Conservation (phyloP, 2,329 filamentous ascomycete species). For the Fusarium protoensiforme region DNA sequence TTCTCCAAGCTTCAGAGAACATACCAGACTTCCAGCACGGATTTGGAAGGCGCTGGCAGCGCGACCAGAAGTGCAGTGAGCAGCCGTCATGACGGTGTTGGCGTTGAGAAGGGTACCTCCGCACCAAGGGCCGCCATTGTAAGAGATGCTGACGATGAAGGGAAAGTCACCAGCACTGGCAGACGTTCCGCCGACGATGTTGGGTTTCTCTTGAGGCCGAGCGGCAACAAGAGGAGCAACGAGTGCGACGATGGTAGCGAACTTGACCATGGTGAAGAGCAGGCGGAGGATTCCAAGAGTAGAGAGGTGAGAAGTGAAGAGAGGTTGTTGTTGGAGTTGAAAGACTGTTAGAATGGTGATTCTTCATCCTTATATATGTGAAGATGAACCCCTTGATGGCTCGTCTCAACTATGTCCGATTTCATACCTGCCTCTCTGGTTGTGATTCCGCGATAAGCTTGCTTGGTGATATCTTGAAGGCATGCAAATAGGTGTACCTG, state of each 20-base stretch:
- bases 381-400: not conserved
- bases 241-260: constrained; percentile 19
- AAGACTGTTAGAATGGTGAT: not conserved
- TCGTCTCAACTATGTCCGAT: not conserved
- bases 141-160: constrained; percentile 44
- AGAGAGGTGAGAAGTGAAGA: not conserved
- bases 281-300: not conserved
- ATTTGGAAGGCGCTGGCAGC: constrained; percentile 31
- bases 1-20: not conserved
- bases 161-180: constrained; percentile 45
- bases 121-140: constrained; percentile 37
- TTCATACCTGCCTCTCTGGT: not conserved
- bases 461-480: not conserved
- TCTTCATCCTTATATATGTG: not conserved
- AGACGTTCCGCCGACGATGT: constrained; percentile 41
- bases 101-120: constrained; percentile 45
- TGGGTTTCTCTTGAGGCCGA: constrained; percentile 10
- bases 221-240: constrained; percentile 25
- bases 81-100: constrained; percentile 47
- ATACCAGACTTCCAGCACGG: constrained; percentile 43
- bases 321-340: constrained; percentile 6
- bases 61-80: constrained; percentile 42
- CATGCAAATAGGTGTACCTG: not conserved
- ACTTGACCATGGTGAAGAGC: constrained; percentile 18
- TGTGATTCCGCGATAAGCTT: not conserved